These are phyloP conservation scores for Phialophora tarda DNA, from an alignment of 2,329 filamentous ascomycete genomes.

Conservation along the genomic window DNA sequence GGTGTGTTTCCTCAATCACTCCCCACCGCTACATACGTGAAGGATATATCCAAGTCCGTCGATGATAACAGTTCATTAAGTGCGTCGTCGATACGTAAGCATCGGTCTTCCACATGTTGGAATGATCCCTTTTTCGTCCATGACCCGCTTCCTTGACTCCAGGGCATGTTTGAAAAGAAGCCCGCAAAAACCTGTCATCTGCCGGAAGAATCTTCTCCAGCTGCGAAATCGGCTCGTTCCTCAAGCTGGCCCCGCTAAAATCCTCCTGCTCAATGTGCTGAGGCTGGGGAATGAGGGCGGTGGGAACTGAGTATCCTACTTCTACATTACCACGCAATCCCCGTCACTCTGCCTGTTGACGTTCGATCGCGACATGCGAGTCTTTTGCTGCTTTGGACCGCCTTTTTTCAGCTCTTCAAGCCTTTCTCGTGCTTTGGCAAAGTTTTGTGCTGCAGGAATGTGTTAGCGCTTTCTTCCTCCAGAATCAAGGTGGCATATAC, in stretches of 20 bases:
- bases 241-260: background rate
- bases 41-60: background rate
- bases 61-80: background rate
- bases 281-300: background rate
- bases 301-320: background rate
- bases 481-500: constrained; percentile 51
- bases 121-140: background rate
- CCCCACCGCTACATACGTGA: background rate
- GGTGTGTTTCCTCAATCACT: background rate
- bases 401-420: constrained; percentile 88
- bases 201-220: background rate
- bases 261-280: background rate
- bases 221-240: background rate
- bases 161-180: background rate
- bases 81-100: background rate
- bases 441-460: constrained; percentile 75
- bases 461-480: constrained; percentile 22
- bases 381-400: constrained; percentile 73
- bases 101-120: background rate
- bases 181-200: background rate
- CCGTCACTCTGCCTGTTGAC: constrained; percentile 84
- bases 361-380: constrained; percentile 80
- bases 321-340: constrained; percentile 83
- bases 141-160: background rate
- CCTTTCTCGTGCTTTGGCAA: constrained; percentile 88